A percentile compares a stretch with the other conserved stretches of the same genome.
phyloP scores from a whole-genome alignment of 345 rosid genomes.

The Durio zibethinus region DNA sequence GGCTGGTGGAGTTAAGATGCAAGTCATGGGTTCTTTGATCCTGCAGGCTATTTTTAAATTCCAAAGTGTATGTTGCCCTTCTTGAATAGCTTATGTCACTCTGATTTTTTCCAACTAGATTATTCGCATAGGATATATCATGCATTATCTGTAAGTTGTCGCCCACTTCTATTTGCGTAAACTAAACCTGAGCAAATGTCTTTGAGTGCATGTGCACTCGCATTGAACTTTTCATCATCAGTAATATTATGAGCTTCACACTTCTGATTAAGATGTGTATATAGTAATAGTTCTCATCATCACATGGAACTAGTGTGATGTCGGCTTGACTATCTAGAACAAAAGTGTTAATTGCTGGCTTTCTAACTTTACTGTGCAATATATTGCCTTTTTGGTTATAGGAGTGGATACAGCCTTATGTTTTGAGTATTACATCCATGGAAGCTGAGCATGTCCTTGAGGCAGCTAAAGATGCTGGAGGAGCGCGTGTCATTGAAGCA shows the following conservation, averaged over 20 bases:
- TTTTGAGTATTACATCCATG: conserved; percentile 68
- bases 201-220: not conserved
- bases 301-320: not conserved
- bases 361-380: conserved; percentile 9
- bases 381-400: conserved; percentile 29
- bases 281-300: not conserved
- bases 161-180: not conserved
- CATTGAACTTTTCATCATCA: not conserved
- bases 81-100: conserved; percentile 1
- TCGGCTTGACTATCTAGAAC: not conserved
- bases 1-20: conserved; percentile 72
- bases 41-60: conserved; percentile 80
- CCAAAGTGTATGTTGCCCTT: conserved; percentile 58
- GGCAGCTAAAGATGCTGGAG: conserved; percentile 73
- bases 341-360: not conserved
- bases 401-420: conserved; percentile 71
- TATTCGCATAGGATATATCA: not conserved
- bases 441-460: conserved; percentile 62
- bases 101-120: not conserved
- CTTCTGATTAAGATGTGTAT: not conserved
- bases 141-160: not conserved
- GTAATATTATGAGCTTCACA: not conserved
- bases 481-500: conserved; percentile 87
- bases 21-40: conserved; percentile 81
- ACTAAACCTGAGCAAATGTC: not conserved